Base-by-base conservation (phyloP, 371 early-diverging fungal species). In the Dinochytrium kinnereticum region DNA sequence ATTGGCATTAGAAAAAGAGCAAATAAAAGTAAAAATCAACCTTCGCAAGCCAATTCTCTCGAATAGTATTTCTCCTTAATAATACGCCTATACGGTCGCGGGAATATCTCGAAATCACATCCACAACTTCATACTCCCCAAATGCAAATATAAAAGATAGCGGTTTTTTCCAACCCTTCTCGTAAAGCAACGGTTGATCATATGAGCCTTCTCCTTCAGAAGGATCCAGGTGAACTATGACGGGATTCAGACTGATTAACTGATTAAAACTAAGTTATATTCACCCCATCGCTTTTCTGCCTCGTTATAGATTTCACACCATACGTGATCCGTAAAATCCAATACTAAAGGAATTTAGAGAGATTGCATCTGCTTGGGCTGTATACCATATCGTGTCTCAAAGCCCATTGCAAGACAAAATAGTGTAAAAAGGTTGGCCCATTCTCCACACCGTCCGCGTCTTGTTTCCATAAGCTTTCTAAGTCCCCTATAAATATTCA, bases 381-480 rank as follows among this genome's bases (percentile, higher is more conserved):
- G 49, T 21, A 44, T 13, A 44, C 49, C 87, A 65, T 87, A 86
- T 7, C 93, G 85, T 19, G 89, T 85, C 50, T 90, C 90, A 26
- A 85, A 81, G 1, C 93, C 92, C 44, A 92, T 78, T 1, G 92
- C 85, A 24, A 86, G 80, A 73, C 87, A 88, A 69, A 87, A 89
- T 0, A 91, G 78, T 0, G 88, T 85, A 74, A 93, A 93, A 69
- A 90, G 88, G 71, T 91, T 91, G 2, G 92, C 92, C 91, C 91
- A 93, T 72, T 93, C 93, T 7, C 93, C 93, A 74, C 93, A 93
- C 59, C 93, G 84, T 15, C 92, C 91, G 37, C 82, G 75, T 51
- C 88, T 84, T 33, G 90, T 91, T 59, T 85, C 83, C 65, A 91
- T 71, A 13, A 92, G 77, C 51, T 85, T 90, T 2, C 78, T 73